Conservation (phyloP, 2,329 filamentous ascomycete species). For the Xenoacremonium recifei region DNA sequence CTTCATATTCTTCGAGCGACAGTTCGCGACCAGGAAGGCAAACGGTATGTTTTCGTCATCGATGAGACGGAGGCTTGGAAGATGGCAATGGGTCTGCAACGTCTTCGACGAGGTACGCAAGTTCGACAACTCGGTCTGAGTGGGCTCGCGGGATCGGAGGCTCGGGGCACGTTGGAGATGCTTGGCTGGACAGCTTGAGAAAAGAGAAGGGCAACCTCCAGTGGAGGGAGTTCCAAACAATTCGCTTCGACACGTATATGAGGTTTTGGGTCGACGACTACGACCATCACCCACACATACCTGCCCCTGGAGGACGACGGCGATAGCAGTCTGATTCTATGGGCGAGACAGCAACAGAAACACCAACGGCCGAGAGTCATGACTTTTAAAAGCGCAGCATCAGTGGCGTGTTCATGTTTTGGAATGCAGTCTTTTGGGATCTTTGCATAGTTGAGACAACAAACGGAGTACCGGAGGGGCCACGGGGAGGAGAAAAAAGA, state of each 20-base stretch:
- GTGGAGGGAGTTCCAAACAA: conserved; percentile 8
- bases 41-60: conserved; percentile 64
- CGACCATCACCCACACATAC: conserved; percentile 9
- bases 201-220: conserved; percentile 10
- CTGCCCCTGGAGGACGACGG: background rate
- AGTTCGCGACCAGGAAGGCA: conserved; percentile 64
- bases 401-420: too few species aligned
- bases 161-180: conserved; percentile 54
- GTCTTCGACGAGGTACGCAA: conserved; percentile 59
- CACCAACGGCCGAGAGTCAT: conserved; percentile 12
- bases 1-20: conserved; percentile 63
- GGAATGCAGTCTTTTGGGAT: conserved; percentile 26
- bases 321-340: conserved; percentile 12
- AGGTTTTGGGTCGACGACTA: conserved; percentile 19
- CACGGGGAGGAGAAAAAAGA: too few species aligned
- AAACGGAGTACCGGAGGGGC: too few species aligned
- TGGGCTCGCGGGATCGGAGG: conserved; percentile 53
- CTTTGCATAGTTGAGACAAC: conserved; percentile 29
- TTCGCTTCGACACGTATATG: conserved; percentile 25
- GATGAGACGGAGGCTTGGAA: conserved; percentile 68
- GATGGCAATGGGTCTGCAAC: conserved; percentile 59
- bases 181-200: conserved; percentile 49
- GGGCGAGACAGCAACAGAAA: conserved; percentile 9
- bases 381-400: conserved; percentile 20
- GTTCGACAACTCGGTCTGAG: conserved; percentile 58